A percentile compares a stretch with the other conserved stretches of the same genome.
phyloP scores from a whole-genome alignment of 352 stramenopile genomes.

The Phytophthora tubulina region DNA sequence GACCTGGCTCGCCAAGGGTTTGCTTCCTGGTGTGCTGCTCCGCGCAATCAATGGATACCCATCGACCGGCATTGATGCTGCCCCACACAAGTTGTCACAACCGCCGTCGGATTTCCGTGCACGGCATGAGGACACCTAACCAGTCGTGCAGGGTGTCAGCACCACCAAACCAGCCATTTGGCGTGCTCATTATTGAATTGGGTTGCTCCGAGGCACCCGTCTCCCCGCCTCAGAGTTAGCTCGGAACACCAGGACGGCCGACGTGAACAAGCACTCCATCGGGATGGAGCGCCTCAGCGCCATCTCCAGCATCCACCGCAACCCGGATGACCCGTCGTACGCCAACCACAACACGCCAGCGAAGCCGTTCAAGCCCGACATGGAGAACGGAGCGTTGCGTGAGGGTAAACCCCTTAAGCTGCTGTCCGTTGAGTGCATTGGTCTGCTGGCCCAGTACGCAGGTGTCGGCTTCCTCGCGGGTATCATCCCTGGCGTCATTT shows the following conservation, averaged over 20 bases:
- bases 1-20: conserved; percentile 28
- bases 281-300: conserved; percentile 37
- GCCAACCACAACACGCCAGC: conserved; percentile 30
- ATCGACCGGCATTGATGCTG: conserved; percentile 20
- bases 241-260: conserved; percentile 29
- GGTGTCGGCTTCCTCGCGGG: conserved; percentile 54
- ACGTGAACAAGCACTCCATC: conserved; percentile 34
- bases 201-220: neutral
- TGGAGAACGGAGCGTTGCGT: conserved; percentile 45
- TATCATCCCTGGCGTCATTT: conserved; percentile 54
- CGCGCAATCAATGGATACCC: conserved; percentile 28
- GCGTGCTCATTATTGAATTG: conserved; percentile 28
- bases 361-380: conserved; percentile 26
- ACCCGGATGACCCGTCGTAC: conserved; percentile 32
- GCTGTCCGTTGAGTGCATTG: conserved; percentile 51
- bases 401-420: conserved; percentile 45
- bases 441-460: conserved; percentile 57
- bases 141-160: conserved; percentile 25
- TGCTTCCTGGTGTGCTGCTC: conserved; percentile 12
- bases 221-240: conserved; percentile 13
- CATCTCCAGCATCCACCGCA: conserved; percentile 37
- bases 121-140: conserved; percentile 20
- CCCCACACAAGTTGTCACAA: conserved; percentile 1
- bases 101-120: conserved; percentile 20
- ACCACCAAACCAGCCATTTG: conserved; percentile 21